These are phyloP conservation scores for Basipetospora chlamydospora DNA, from an alignment of 2,329 filamentous ascomycete genomes.

Conservation along the genomic window DNA sequence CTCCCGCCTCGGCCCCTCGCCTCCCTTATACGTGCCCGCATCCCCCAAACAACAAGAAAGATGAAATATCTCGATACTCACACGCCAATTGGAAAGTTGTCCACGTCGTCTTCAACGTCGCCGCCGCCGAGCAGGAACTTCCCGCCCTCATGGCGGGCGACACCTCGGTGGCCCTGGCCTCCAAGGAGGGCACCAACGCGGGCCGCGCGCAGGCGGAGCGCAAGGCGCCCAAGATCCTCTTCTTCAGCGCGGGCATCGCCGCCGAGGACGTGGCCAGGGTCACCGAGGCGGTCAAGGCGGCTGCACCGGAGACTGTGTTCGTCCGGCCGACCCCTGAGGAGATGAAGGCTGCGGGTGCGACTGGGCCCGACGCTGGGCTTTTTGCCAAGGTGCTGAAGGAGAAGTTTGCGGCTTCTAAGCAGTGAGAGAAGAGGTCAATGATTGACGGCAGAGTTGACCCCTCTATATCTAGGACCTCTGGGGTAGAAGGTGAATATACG, in stretches of 20 bases:
- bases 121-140: conserved; percentile 6
- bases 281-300: conserved; percentile 5
- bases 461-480: too few species aligned
- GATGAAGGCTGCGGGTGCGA: conserved; percentile 2
- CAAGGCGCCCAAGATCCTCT: conserved; percentile 2
- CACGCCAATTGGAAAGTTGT: neutral
- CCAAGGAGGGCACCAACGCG: conserved; percentile 6
- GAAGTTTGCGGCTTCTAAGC: conserved; percentile 3
- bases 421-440: too few species aligned
- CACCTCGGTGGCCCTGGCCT: conserved; percentile 1
- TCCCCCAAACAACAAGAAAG: too few species aligned
- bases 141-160: conserved; percentile 3
- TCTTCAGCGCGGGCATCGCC: conserved; percentile 2
- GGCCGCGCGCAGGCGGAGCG: neutral
- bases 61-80: neutral
- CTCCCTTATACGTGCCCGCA: too few species aligned
- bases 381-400: conserved; percentile 7
- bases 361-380: conserved; percentile 2
- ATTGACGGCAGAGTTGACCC: too few species aligned
- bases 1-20: neutral
- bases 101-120: conserved; percentile 5
- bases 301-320: neutral
- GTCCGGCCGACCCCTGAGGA: conserved; percentile 2
- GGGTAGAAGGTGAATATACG: neutral
- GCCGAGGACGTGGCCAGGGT: conserved; percentile 2